These are phyloP conservation scores for Xerocomellus dryophilus DNA, from an alignment of 768 basidiomycete genomes.

Conservation along the genomic window DNA sequence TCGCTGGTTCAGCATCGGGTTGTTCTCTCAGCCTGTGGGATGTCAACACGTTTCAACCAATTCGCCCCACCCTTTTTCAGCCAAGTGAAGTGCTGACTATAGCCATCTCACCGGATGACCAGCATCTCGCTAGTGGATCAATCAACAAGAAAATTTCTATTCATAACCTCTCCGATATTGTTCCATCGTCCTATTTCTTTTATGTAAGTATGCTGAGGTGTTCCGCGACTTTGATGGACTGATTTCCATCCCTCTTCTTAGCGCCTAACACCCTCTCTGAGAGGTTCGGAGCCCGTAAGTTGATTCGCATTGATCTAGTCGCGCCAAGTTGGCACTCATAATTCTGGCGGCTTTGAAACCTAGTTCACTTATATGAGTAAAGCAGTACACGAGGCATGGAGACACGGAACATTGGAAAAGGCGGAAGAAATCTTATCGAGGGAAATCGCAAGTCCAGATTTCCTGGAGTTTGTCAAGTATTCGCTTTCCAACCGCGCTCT, in stretches of 20 bases:
- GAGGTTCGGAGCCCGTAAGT: constrained; percentile 1
- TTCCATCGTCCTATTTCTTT: not conserved
- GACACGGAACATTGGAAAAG: not conserved
- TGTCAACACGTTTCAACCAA: not conserved
- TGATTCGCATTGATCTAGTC: not conserved
- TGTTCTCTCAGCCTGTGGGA: constrained; percentile 10
- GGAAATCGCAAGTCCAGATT: not conserved
- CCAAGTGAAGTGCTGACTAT: not conserved
- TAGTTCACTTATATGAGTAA: constrained; percentile 7
- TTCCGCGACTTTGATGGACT: not conserved
- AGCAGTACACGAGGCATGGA: constrained; percentile 2
- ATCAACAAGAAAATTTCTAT: not conserved
- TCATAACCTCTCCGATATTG: not conserved
- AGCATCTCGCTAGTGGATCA: not conserved
- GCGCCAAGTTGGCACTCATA: not conserved
- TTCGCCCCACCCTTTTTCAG: not conserved
- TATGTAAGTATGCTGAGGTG: not conserved
- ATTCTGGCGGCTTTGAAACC: not conserved
- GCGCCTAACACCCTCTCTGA: not conserved
- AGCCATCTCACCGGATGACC: constrained; percentile 5
- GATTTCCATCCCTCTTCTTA: not conserved
- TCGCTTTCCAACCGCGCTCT: constrained; percentile 4
- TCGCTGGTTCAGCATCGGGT: constrained; percentile 3
- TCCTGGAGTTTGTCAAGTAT: not conserved
- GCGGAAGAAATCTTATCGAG: constrained; percentile 2